Evolutionary conservation across 2,329 filamentous ascomycete genomes (phyloP), one percentile per base, ranked within the genome.

Genomic region (Albophoma yamanashiensis): DNA sequence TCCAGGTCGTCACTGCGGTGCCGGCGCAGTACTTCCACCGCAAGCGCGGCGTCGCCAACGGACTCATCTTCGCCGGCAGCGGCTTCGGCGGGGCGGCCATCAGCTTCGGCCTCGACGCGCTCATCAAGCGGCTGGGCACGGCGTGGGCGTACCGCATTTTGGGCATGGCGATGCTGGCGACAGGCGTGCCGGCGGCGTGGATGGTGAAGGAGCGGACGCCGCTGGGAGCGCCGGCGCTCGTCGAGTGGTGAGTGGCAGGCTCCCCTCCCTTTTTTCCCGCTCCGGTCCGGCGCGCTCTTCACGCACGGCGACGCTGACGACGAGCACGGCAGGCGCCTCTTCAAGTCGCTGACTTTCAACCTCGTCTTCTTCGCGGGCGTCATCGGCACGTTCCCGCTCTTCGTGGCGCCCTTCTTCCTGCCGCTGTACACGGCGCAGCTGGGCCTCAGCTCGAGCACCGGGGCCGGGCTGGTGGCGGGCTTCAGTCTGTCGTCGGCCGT

Each of bases 401-500:
- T 85, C 60, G 82, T 86, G 0, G 82, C 83, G 0, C 81, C 83
- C 0, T 87, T 84, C 71, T 86, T 86, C 66, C 70, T 86, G 0
- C 83, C 83, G 0, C 71, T 85, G 0, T 85, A 84, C 64, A 76
- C 76, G 36, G 71, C 75, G 4, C 81, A 82, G 0, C 73, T 87
- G n/a, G 80, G 81, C 0, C 71, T 87, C 9, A 75, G 77, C 0
- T 76, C 82, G 1, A 73, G 73, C 9, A 77, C 76, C 0, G 84
- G 83, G 0, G 84, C 84, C 0, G 82, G 74, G 14, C 71, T 87
- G 0, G 75, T 87, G 0, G 84, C 84, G 0, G 83, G 78, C 1
- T 88, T 86, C 73, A 86, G 83, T 68, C 79, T 84, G 31, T 78
- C 82, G 0, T 85, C 84, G 0, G 83, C 83, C 0, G 66, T 84